phyloP scores from a whole-genome alignment of 371 early-diverging fungal genomes.

The Actinomucor elegans region DNA sequence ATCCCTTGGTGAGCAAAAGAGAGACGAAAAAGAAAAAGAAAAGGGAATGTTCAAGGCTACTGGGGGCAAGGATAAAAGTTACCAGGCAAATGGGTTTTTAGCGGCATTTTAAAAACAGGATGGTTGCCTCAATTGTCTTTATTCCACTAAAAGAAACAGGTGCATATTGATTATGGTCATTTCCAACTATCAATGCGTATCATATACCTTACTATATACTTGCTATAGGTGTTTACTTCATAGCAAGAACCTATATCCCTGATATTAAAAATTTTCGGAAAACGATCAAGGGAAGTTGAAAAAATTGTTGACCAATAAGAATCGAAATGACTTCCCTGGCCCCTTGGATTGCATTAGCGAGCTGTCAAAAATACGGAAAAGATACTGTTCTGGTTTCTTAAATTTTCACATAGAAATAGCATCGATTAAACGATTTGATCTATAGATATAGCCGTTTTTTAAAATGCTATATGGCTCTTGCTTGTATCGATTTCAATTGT shows the following conservation, averaged over 20 bases:
- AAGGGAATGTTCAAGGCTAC: not conserved
- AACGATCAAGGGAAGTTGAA: not conserved
- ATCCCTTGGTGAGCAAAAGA: not conserved
- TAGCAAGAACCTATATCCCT: not conserved
- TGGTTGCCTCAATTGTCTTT: not conserved
- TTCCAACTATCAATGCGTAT: too few species aligned
- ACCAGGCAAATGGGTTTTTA: slow-evolving; percentile 1
- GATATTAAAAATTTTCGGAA: not conserved
- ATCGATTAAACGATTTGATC: too few species aligned
- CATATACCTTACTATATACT: too few species aligned
- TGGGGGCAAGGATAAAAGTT: slow-evolving; percentile 12
- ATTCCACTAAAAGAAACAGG: too few species aligned
- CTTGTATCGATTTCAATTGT: too few species aligned
- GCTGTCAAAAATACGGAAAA: too few species aligned
- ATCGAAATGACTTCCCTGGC: not conserved
- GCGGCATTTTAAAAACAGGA: slow-evolving; percentile 1
- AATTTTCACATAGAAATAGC: too few species aligned
- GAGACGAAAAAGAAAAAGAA: not conserved
- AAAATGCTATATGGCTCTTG: too few species aligned
- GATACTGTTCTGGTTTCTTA: too few species aligned
- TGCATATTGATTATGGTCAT: not conserved
- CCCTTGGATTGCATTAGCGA: too few species aligned
- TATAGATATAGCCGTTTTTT: too few species aligned
- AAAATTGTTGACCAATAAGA: not conserved
- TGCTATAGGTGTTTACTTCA: too few species aligned